Conservation (phyloP, 176 grass and related monocot genomes). For the barley (Hordeum vulgare) region MorexV3_pseudomolecules_assembly NC_058519.1:96094273-96094772, state of each 20-base stretch:
- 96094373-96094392: conserved; percentile 83
- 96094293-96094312: conserved; percentile 74
- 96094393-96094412: conserved; percentile 51
- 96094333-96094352: conserved; percentile 61
- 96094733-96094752: too few species aligned
- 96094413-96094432: not conserved
- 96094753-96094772: too few species aligned
- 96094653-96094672: too few species aligned
- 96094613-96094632: not conserved
- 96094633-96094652: not conserved
- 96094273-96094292: conserved; percentile 80
- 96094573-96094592: not conserved
- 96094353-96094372: conserved; percentile 45
- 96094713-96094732: too few species aligned
- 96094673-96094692: too few species aligned
- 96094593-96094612: not conserved
- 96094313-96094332: conserved; percentile 68
- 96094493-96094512: not conserved
- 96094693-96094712: too few species aligned
- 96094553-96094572: not conserved
- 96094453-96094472: not conserved
- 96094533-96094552: not conserved
- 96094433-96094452: not conserved
- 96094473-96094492: not conserved
- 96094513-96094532: not conserved